Percentiles rank a stretch among this genome's conserved stretches.
Conservation (phyloP, 2,329 filamentous ascomycete genomes). For the Macrophomina pseudophaseolina region DNA sequence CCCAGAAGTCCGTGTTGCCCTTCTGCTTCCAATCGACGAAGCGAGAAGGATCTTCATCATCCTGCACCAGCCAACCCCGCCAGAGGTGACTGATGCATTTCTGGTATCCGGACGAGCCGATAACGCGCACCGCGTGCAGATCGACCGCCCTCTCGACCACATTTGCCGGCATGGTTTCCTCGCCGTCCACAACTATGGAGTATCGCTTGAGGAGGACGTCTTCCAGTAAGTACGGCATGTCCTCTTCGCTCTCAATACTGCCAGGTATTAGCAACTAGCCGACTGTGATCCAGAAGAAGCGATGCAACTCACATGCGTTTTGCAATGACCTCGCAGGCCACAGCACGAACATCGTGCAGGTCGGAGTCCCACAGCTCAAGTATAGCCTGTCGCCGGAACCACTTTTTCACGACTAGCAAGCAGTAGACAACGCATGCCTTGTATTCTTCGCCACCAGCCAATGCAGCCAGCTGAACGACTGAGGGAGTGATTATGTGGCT, state of each 20-base stretch:
- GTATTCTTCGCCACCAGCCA: slow-evolving; percentile 78
- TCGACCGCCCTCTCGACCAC: slow-evolving; percentile 94
- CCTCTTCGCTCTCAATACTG: slow-evolving; percentile 84
- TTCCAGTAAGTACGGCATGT: slow-evolving; percentile 78
- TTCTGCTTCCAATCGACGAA: slow-evolving; percentile 89
- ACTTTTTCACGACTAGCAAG: slow-evolving; percentile 73
- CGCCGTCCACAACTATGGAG: slow-evolving; percentile 74
- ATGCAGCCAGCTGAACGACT: slow-evolving; percentile 79
- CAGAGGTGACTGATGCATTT: slow-evolving; percentile 93
- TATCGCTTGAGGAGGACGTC: slow-evolving; percentile 86
- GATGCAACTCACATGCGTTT: slow-evolving; percentile 65
- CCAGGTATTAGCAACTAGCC: neutral
- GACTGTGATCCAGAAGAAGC: neutral
- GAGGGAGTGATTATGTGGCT: slow-evolving; percentile 81
- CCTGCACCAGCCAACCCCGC: slow-evolving; percentile 96
- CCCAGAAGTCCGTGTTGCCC: slow-evolving; percentile 75
- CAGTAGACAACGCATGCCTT: slow-evolving; percentile 82
- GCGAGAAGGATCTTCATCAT: slow-evolving; percentile 84
- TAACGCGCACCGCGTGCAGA: slow-evolving; percentile 84
- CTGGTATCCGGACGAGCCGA: slow-evolving; percentile 92
- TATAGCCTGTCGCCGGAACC: slow-evolving; percentile 79
- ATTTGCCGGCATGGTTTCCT: slow-evolving; percentile 77
- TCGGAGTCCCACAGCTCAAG: slow-evolving; percentile 92
- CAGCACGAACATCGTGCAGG: slow-evolving; percentile 76
- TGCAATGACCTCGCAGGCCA: slow-evolving; percentile 88